phyloP scores from a whole-genome alignment of 495 filamentous ascomycete species.

The Aspergillus baeticus region DNA sequence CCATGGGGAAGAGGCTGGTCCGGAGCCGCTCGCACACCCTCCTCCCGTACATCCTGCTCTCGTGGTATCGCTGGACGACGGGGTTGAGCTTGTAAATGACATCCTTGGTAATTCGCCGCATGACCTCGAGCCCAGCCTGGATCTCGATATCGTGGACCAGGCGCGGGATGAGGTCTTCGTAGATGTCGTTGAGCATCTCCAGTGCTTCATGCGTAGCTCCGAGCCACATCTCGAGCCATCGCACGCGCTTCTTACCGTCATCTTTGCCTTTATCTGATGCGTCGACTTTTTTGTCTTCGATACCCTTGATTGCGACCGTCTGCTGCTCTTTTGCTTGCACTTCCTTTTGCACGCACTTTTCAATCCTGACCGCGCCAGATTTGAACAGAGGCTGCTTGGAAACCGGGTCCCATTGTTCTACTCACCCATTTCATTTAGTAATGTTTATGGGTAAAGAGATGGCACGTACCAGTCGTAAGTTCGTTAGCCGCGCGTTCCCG shows the following conservation, averaged over 20 bases:
- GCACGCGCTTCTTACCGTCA: not conserved
- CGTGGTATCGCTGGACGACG: constrained; percentile 15
- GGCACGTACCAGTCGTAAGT: not conserved
- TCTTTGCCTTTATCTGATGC: not conserved
- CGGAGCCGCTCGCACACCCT: constrained; percentile 5
- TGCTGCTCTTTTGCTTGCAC: constrained; percentile 1
- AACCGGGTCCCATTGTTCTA: constrained; percentile 20
- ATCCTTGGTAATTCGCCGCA: constrained; percentile 6
- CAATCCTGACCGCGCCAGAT: constrained; percentile 12
- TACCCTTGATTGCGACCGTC: not conserved
- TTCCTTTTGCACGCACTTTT: constrained; percentile 14
- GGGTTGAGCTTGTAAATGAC: constrained; percentile 1
- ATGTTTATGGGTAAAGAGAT: not conserved
- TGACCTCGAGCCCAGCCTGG: constrained; percentile 12
- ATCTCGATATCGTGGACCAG: constrained; percentile 16
- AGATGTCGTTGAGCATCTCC: constrained; percentile 13
- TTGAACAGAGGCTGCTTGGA: constrained; percentile 20
- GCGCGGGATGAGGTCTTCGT: constrained; percentile 9
- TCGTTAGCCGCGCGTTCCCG: constrained; percentile 3
- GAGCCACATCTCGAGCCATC: constrained; percentile 16
- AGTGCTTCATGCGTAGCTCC: constrained; percentile 19
- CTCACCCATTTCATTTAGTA: not conserved
- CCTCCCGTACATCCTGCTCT: constrained; percentile 7
- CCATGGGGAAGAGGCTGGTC: constrained; percentile 5
- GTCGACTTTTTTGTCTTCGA: not conserved